Evolutionary conservation across 2,329 filamentous ascomycete species (phyloP), one percentile per base, ranked within the genome.

Genomic region (Ustilaginoidea virens): DNA sequence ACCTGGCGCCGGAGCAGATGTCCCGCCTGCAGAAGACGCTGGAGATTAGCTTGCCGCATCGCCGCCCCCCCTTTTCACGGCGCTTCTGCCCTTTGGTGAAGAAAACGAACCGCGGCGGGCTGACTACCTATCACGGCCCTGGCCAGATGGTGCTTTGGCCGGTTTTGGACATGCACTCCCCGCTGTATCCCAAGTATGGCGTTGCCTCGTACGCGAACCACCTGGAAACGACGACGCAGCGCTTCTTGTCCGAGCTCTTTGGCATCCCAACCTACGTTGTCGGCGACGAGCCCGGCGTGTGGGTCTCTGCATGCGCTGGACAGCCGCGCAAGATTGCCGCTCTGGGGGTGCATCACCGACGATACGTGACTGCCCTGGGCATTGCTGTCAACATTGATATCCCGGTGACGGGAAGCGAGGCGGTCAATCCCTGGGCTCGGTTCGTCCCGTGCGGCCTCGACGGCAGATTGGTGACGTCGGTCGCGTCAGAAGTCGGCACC

Each of bases 81-180:
- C 48, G 18, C 28, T 59, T 53, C 40, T 38, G 48, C 16, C 79
- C 77, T 3, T 59, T 68, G n/a, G 71, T 90, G 41, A 53, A 70
- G 24, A 65, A 74, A 42, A 78, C 81, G 10, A 67, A 74, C n/a
- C 74, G 90, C 31, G 90, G 90, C 36, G 90, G 90, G 0, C 74
- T 92, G 39, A 86, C 82, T 0, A 96, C 90, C 3, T 96, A 93
- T 58, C 90, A 98, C 49, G 90, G 87, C 0, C 90, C 87, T 0
- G 87, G 87, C 0, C 90, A 98, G 51, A 57, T 92, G 27, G 80
- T 94, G 20, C 72, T 86, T n/a, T 98, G 92, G 61, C 83, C 87
- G 3, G 71, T 94, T 28, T 51, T 92, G n/a, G 83, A 93, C 50
- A 65, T 96, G 32, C 71, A 70, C 31, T 63, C 68, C 5, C 45